Conservation (phyloP, 2,329 filamentous ascomycete species). For the Monosporascus sp. region DNA sequence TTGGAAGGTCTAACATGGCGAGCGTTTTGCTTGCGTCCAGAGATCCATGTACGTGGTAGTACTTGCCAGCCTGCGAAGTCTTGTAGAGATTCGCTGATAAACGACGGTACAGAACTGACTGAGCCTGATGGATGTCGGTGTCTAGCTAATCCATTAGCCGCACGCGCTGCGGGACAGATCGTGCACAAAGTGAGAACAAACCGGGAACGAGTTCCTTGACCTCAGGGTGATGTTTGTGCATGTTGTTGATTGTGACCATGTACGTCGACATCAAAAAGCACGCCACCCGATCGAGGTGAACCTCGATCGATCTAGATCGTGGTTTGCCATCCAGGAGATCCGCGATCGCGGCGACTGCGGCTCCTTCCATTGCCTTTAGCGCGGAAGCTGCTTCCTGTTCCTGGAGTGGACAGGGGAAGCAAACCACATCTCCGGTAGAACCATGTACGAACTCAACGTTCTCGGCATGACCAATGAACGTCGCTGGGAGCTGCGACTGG, state of each 20-base stretch:
- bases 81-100: slow-evolving; percentile 69
- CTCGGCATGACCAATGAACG: slow-evolving; percentile 21
- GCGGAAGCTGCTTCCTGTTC: slow-evolving; percentile 37
- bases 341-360: slow-evolving; percentile 54
- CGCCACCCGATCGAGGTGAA: slow-evolving; percentile 49
- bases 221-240: slow-evolving; percentile 41
- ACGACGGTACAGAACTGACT: slow-evolving; percentile 65
- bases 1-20: slow-evolving; percentile 63
- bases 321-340: slow-evolving; percentile 40
- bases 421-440: slow-evolving; percentile 24
- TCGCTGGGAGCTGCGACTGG: slow-evolving; percentile 26
- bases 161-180: slow-evolving; percentile 17
- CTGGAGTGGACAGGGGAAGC: slow-evolving; percentile 36
- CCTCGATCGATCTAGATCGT: slow-evolving; percentile 34
- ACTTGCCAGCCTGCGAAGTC: slow-evolving; percentile 60
- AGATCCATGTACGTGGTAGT: slow-evolving; percentile 72
- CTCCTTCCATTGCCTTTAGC: slow-evolving; percentile 55
- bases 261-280: slow-evolving; percentile 56
- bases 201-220: slow-evolving; percentile 37
- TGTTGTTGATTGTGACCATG: slow-evolving; percentile 48
- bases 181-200: slow-evolving; percentile 27
- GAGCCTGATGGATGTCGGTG: slow-evolving; percentile 65
- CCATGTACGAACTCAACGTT: slow-evolving; percentile 27
- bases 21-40: slow-evolving; percentile 65
- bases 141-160: slow-evolving; percentile 38